Conservation (phyloP, 306 rosid genomes). For the Urtica urens region DNA sequence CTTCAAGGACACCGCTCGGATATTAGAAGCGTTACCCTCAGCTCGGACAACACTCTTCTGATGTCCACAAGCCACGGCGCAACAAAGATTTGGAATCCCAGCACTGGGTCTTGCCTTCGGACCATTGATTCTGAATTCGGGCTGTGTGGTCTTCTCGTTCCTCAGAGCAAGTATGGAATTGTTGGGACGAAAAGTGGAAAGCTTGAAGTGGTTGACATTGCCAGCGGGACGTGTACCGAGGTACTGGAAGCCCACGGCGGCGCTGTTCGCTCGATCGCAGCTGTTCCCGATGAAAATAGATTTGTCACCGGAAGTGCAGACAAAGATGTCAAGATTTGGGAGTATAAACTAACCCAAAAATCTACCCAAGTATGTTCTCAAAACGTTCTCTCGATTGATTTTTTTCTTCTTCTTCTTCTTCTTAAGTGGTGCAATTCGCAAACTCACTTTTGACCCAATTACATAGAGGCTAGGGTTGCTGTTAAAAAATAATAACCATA, state of each 20-base stretch:
- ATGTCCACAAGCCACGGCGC: constrained; percentile 96
- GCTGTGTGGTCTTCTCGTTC: constrained; percentile 63
- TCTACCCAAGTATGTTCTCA: constrained; percentile 60
- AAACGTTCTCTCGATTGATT: constrained; percentile 2
- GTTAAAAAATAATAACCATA: too few relatives aligned
- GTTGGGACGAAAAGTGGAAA: constrained; percentile 89
- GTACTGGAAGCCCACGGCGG: constrained; percentile 84
- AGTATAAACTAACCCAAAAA: constrained; percentile 49
- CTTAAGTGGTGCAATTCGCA: too few relatives aligned
- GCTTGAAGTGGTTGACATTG: constrained; percentile 72
- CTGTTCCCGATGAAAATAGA: constrained; percentile 59
- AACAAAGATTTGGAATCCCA: constrained; percentile 90
- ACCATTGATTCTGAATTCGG: constrained; percentile 87
- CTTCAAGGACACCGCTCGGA: constrained; percentile 93
- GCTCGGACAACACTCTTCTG: constrained; percentile 74
- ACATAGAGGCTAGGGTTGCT: too few relatives aligned
- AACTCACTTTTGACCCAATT: too few relatives aligned
- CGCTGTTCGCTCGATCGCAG: constrained; percentile 51
- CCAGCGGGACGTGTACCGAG: constrained; percentile 71
- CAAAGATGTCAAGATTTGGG: constrained; percentile 92
- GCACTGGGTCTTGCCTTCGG: constrained; percentile 84
- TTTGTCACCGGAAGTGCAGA: constrained; percentile 93
- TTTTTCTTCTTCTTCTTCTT: too few relatives aligned
- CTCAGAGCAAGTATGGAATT: constrained; percentile 72
- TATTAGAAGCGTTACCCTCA: constrained; percentile 77